phyloP scores from a whole-genome alignment of 139 green algal genomes.

The Edaphochlamys debaryana region DNA sequence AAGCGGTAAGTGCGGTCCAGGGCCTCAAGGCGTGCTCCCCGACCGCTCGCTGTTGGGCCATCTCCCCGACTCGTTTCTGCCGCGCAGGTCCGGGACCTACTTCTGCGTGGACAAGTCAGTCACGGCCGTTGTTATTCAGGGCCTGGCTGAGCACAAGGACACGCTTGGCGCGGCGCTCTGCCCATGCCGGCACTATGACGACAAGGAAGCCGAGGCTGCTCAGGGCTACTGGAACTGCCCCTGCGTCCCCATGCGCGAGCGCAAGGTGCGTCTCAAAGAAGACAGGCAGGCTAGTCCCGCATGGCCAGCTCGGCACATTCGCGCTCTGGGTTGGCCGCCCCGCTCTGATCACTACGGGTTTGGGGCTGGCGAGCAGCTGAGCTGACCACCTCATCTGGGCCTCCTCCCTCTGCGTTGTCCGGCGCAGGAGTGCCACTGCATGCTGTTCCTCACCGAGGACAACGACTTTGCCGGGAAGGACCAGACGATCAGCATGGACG shows the following conservation, averaged over 20 bases:
- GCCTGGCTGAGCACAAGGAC: constrained; percentile 98
- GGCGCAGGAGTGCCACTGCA: constrained; percentile 99
- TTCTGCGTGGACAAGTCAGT: constrained; percentile 99
- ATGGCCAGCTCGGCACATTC: too few species aligned
- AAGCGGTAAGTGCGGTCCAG: constrained; percentile 72
- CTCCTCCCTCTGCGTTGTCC: too few species aligned
- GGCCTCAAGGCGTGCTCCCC: not conserved
- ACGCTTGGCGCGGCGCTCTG: constrained; percentile 95
- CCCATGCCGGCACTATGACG: constrained; percentile 98
- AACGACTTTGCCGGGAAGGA: constrained; percentile 95
- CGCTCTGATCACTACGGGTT: too few species aligned
- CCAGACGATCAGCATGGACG: constrained; percentile 71
- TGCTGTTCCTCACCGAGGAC: constrained; percentile 99
- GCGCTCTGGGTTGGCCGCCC: too few species aligned
- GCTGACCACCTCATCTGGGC: too few species aligned
- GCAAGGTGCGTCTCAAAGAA: constrained; percentile 87
- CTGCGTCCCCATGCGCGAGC: constrained; percentile 98
- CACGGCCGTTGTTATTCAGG: constrained; percentile 98
- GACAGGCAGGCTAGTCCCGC: too few species aligned
- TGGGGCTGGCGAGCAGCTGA: too few species aligned
- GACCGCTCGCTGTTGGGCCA: not conserved
- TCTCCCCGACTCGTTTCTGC: too few species aligned
- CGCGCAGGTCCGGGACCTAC: constrained; percentile 88
- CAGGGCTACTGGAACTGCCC: constrained; percentile 99
- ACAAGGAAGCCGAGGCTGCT: constrained; percentile 94